These are phyloP conservation scores for Auricularia sp. DNA, from an alignment of 768 basidiomycete genomes.

Conservation along the genomic window DNA sequence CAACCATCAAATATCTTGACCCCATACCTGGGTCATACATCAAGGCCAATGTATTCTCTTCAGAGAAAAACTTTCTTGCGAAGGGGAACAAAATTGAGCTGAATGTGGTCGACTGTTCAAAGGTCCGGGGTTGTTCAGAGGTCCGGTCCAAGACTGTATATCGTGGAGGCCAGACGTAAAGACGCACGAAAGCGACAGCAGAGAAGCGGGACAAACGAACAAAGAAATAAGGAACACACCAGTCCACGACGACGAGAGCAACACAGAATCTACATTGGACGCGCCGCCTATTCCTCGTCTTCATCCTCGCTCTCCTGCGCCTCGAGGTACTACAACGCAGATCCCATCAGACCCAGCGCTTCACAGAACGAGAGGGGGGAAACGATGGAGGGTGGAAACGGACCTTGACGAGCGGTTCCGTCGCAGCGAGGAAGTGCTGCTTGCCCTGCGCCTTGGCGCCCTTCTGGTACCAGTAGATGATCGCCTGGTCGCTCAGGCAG, in stretches of 20 bases:
- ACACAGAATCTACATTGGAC: not conserved
- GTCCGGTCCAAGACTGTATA: too few relatives aligned
- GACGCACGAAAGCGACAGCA: too few relatives aligned
- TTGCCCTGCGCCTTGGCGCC: constrained; percentile 92
- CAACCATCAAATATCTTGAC: too few relatives aligned
- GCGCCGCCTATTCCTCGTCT: constrained; percentile 37
- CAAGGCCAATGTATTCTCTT: too few relatives aligned
- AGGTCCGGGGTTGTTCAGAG: too few relatives aligned
- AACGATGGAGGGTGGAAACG: constrained; percentile 10
- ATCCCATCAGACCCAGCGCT: constrained; percentile 1
- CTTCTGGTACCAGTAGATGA: constrained; percentile 97
- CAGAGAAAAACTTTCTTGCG: too few relatives aligned
- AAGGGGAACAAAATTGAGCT: too few relatives aligned
- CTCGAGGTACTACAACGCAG: constrained; percentile 61
- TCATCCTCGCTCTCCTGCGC: constrained; percentile 67
- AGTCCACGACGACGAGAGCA: not conserved
- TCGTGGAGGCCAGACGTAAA: too few relatives aligned
- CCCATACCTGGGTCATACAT: too few relatives aligned
- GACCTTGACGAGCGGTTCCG: constrained; percentile 84
- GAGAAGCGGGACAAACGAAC: too few relatives aligned
- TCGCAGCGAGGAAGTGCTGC: constrained; percentile 87
- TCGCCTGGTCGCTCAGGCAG: constrained; percentile 89
- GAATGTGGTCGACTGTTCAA: too few relatives aligned
- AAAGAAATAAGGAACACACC: too few relatives aligned
- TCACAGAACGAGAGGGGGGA: not conserved